phyloP scores from a whole-genome alignment of 2,329 filamentous ascomycete species.

The Fusarium poae region DNA sequence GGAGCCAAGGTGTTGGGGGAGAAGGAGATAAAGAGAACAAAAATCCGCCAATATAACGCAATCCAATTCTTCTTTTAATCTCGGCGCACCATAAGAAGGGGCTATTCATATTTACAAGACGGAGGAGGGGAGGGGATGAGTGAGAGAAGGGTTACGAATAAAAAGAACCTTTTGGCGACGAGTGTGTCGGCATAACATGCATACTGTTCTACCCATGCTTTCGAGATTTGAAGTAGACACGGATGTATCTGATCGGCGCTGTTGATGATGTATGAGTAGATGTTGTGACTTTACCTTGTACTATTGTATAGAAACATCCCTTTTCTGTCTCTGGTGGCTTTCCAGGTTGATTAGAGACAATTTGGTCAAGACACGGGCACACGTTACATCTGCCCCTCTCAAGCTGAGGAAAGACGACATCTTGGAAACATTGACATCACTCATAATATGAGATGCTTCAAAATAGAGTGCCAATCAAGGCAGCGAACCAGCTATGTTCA shows the following conservation, averaged over 20 bases:
- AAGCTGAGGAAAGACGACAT: not conserved
- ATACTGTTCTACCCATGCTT: constrained; percentile 10
- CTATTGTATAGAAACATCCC: constrained; percentile 55
- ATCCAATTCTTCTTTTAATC: constrained; percentile 35
- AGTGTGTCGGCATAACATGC: constrained; percentile 21
- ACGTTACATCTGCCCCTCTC: not conserved
- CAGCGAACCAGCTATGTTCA: constrained; percentile 28
- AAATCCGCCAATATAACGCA: constrained; percentile 27
- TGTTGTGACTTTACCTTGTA: constrained; percentile 50
- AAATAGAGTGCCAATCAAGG: constrained; percentile 19
- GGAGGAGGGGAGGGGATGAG: constrained; percentile 11
- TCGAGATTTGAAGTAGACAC: not conserved
- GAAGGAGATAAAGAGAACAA: constrained; percentile 27
- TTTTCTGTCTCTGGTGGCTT: constrained; percentile 14
- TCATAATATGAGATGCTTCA: not conserved
- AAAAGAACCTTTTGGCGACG: constrained; percentile 25
- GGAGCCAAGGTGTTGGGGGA: constrained; percentile 1
- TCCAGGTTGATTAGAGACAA: not conserved
- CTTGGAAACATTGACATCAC: constrained; percentile 1
- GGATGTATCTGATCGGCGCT: constrained; percentile 1
- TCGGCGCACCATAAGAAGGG: constrained; percentile 41
- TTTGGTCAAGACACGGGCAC: too few relatives aligned
- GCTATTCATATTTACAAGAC: constrained; percentile 36
- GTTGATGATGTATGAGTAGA: constrained; percentile 26
- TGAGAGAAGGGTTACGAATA: constrained; percentile 30